Percentiles rank a stretch among this genome's conserved stretches.
Conservation (phyloP, 768 basidiomycete species). For the Mycena vitilis region DNA sequence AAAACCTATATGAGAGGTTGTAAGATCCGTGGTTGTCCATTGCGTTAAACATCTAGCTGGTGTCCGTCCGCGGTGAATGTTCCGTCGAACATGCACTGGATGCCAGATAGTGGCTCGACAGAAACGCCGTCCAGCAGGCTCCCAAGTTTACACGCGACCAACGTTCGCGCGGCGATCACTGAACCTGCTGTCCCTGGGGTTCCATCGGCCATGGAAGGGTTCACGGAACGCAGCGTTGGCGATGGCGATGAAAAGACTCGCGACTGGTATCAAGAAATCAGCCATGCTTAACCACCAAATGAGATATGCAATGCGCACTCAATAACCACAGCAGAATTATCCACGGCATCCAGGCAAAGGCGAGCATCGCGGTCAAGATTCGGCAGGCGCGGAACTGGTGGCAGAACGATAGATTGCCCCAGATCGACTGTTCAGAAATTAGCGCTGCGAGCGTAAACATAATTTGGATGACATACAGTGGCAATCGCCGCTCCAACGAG, state of each 20-base stretch:
- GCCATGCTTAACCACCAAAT: neutral
- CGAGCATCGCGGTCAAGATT: conserved; percentile 71
- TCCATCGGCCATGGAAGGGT: conserved; percentile 37
- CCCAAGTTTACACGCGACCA: conserved; percentile 4
- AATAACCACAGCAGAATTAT: conserved; percentile 43
- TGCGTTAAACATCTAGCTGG: no score
- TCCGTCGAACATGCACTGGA: no score
- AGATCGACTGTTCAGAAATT: conserved; percentile 50
- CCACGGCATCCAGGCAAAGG: conserved; percentile 78
- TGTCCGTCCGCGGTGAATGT: no score
- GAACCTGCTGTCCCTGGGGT: conserved; percentile 35
- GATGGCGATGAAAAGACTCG: conserved; percentile 29
- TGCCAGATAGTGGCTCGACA: no score
- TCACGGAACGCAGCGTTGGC: conserved; percentile 34
- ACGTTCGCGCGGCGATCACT: conserved; percentile 29
- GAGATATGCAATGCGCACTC: conserved; percentile 11
- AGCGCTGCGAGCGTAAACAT: neutral
- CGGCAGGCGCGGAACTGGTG: conserved; percentile 64
- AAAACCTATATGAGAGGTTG: no score
- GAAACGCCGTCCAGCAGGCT: no score
- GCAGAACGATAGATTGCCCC: conserved; percentile 70
- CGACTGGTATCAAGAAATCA: conserved; percentile 5
- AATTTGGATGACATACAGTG: conserved; percentile 56
- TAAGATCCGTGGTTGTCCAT: no score
- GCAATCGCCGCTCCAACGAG: conserved; percentile 72